Evolutionary conservation across 2,329 filamentous ascomycete species (phyloP).

Genomic region (Pseudodiploospora longispora): DNA sequence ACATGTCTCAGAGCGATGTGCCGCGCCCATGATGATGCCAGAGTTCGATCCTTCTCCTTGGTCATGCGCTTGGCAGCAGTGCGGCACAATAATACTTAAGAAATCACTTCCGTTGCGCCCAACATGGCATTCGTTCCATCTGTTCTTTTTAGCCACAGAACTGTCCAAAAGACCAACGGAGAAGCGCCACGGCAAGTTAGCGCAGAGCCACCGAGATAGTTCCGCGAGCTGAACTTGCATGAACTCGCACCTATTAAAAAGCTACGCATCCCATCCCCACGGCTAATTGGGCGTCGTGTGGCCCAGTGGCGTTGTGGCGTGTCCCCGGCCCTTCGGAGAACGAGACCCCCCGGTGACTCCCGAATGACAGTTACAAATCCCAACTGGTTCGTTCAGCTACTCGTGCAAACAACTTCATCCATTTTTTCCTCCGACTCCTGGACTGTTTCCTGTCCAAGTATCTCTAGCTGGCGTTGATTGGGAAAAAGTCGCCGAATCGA

Average conservation of each 20-base stretch:
- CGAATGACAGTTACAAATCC: too few relatives aligned
- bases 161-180: conserved; percentile 1
- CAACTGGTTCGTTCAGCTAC: too few relatives aligned
- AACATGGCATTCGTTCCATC: too few relatives aligned
- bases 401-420: neutral
- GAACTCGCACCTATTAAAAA: conserved; percentile 7
- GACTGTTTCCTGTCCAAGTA: conserved; percentile 3
- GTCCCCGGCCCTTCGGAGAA: neutral
- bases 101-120: neutral
- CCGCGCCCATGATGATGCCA: neutral
- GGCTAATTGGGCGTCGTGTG: conserved; percentile 5
- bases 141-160: neutral
- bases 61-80: too few relatives aligned
- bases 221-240: conserved; percentile 5
- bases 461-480: neutral
- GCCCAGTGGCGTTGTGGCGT: conserved; percentile 9
- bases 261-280: conserved; percentile 4
- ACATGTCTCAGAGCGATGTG: too few relatives aligned
- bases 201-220: conserved; percentile 7
- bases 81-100: neutral
- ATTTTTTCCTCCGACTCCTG: neutral
- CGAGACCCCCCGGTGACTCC: too few relatives aligned
- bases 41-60: neutral
- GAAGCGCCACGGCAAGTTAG: conserved; percentile 3
- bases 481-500: too few relatives aligned